Evolutionary conservation across 306 rosid species (phyloP), one percentile per base, ranked within the genome.

Genomic region (Quercus mongolica): DNA sequence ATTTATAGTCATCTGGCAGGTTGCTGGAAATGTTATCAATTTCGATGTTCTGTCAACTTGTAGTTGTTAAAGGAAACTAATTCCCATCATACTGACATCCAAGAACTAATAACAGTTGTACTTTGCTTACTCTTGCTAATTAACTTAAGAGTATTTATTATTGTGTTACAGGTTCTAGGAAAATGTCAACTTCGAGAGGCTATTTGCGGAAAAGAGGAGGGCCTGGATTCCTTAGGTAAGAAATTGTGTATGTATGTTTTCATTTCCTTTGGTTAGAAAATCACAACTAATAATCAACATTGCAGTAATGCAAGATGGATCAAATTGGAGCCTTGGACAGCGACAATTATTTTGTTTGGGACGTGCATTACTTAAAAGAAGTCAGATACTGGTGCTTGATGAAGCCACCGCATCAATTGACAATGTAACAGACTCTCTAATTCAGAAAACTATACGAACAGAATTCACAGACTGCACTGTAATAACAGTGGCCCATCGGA

Each of bases 301-400:
- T 38, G 38, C 77, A 83, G 86, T 79, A 19, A 44, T 73, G 6
- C 75, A 82, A 69, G 85, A 82, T 19, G 85, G 85, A 57, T 65
- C 76, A 67, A 82, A 82, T 70, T 82, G 85, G 85, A 82, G 85
- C 82, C 74, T 74, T 71, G 85, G 82, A 56, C 79, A 82, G 63
- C 57, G 82, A 13, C 82, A 82, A 74, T 65, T 83, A 5, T 79
- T 79, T 12, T 83, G 83, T 51, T 69, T 79, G 38, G 83, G 81
- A 56, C 75, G 78, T 1, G 81, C 86, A 63, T 30, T 64, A 5
- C 44, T 15, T 3, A 64, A 64, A 2, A 64, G 41, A 64, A 64
- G 70, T 17, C 70, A 30, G 41, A 64, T 30, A 5, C 70, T 15
- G 0, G 70, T 28, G 70, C 70, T 30, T 64, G 70, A 64, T 64